Evolutionary conservation across 2,329 filamentous ascomycete species (phyloP).

Genomic region (Ceratocystis lukuohia): DNA sequence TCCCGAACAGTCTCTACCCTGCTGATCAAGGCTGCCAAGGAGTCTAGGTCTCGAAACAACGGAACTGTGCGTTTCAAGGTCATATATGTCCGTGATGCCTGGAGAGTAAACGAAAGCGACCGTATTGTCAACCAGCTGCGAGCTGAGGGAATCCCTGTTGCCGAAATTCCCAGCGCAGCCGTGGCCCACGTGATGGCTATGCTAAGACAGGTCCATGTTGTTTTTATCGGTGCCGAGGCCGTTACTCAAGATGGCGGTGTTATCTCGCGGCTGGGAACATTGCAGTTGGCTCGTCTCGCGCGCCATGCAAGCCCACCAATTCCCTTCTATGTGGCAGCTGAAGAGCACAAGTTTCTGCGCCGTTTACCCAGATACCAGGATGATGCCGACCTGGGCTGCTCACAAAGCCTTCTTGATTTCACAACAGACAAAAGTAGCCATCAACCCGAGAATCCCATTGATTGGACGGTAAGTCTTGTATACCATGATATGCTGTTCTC

Average conservation of each 20-base stretch:
- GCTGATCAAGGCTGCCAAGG: slow-evolving; percentile 47
- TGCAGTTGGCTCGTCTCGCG: slow-evolving; percentile 74
- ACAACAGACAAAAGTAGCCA: slow-evolving; percentile 37
- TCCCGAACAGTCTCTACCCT: slow-evolving; percentile 71
- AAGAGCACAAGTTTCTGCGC: slow-evolving; percentile 93
- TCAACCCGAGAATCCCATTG: slow-evolving; percentile 44
- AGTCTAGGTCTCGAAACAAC: slow-evolving; percentile 37
- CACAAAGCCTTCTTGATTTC: slow-evolving; percentile 67
- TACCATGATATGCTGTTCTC: background rate
- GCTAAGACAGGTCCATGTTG: slow-evolving; percentile 46
- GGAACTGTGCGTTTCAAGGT: slow-evolving; percentile 60
- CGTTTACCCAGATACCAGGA: slow-evolving; percentile 57
- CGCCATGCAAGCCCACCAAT: slow-evolving; percentile 43
- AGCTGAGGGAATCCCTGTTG: slow-evolving; percentile 64
- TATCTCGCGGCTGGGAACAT: slow-evolving; percentile 72
- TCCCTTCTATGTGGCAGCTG: slow-evolving; percentile 80
- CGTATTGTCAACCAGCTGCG: slow-evolving; percentile 59
- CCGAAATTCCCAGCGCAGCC: slow-evolving; percentile 41
- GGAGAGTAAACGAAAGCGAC: slow-evolving; percentile 47
- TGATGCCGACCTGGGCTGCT: slow-evolving; percentile 56
- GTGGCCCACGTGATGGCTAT: slow-evolving; percentile 64
- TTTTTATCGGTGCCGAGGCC: slow-evolving; percentile 62
- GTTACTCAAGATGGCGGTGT: slow-evolving; percentile 91
- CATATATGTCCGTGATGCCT: slow-evolving; percentile 58
- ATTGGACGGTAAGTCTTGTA: slow-evolving; percentile 50